Evolutionary conservation across 805 yeast genomes (phyloP), one percentile per base, ranked within the genome.

Genomic region (Candida mattraensis): DNA sequence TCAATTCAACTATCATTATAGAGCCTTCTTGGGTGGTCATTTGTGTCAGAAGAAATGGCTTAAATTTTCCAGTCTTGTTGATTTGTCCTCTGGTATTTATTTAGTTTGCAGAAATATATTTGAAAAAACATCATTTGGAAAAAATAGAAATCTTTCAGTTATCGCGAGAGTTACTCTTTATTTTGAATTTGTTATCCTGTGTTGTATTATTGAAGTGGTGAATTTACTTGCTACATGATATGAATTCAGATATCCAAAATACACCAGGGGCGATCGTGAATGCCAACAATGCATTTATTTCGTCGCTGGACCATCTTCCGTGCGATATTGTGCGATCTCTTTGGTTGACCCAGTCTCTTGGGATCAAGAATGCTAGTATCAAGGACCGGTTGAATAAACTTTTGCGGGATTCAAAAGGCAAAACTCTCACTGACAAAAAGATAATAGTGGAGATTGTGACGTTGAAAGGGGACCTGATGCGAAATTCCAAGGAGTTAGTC

Each of bases 241-340:
- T n/a, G n/a, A n/a, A n/a, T n/a, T n/a, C n/a, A n/a, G n/a, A n/a
- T n/a, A n/a, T n/a, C n/a, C n/a, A n/a, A n/a, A n/a, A n/a, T n/a
- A n/a, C n/a, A n/a, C n/a, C n/a, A n/a, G n/a, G 53, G 29, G 51
- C 60, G 0, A 50, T 60, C 13, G 44, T 51, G n/a, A 51, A 53
- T 20, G 60, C 60, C 1, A 53, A 54, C 24, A 60, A 60, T 39
- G 62, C 62, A 13, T 60, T 62, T 35, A 59, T 62, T 9, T 61
- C 64, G 6, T 58, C 61, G 8, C 44, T 64, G 34, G 69, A 64
- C 37, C 69, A 64, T 38, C 35, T 64, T 11, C 69, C 69, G 1
- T 64, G 69, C 40, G 69, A 64, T 34, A 42, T 64, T 7, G 63
- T 60, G 14, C 40, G 66, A 26, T 59, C 63, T 3, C 36, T 64